Conservation (phyloP, 441 rosid species). For the Bruguiera hainesii region DNA sequence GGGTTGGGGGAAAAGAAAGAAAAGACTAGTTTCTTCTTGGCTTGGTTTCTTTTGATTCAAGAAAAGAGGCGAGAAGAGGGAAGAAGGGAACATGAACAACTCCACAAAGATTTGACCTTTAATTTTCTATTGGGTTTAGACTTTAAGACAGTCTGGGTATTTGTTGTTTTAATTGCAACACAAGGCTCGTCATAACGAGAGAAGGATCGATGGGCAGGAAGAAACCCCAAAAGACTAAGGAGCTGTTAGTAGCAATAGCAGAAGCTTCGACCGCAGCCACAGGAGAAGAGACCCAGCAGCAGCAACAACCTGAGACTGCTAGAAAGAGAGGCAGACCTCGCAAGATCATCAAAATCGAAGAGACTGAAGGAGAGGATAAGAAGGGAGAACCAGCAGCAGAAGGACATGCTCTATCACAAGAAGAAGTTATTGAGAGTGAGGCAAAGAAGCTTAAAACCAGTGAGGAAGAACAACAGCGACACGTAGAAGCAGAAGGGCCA, state of each 20-base stretch:
- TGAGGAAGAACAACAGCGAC: slow-evolving; percentile 11
- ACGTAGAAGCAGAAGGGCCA: too few relatives aligned
- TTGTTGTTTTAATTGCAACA: not conserved
- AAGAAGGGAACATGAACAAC: not conserved
- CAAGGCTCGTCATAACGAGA: not conserved
- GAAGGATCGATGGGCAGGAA: not conserved
- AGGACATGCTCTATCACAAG: slow-evolving; percentile 8
- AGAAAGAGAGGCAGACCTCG: slow-evolving; percentile 5
- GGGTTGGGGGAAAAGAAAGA: too few relatives aligned
- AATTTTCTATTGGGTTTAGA: not conserved
- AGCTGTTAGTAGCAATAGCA: slow-evolving; percentile 1
- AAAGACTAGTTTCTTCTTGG: not conserved
- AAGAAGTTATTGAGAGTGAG: too few relatives aligned
- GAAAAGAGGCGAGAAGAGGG: not conserved
- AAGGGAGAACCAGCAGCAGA: slow-evolving; percentile 24
- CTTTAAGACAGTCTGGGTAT: not conserved
- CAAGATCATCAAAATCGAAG: slow-evolving; percentile 13
- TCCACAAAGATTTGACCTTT: not conserved
- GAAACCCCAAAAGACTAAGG: slow-evolving; percentile 3
- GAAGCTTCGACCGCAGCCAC: slow-evolving; percentile 1
- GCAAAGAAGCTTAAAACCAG: slow-evolving; percentile 31
- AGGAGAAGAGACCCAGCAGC: not conserved
- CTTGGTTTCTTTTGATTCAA: slow-evolving; percentile 4
- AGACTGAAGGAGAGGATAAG: slow-evolving; percentile 27
- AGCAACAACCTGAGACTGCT: not conserved